Conservation (phyloP, 2,329 filamentous ascomycete genomes). For the Didymella exigua region DNA sequence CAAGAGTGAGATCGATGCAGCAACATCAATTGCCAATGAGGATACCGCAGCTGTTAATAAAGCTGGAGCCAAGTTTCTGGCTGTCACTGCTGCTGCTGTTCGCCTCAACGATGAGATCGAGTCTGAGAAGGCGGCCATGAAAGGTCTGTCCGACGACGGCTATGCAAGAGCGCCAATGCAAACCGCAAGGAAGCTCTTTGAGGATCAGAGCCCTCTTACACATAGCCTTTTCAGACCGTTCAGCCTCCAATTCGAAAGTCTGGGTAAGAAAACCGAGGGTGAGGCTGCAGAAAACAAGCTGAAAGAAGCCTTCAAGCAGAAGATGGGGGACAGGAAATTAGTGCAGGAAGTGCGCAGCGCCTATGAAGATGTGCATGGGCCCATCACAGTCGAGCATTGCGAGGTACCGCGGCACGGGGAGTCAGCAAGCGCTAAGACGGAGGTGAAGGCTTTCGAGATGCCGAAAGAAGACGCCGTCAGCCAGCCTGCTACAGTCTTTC, state of each 20-base stretch:
- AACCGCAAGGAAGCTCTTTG: slow-evolving; percentile 17
- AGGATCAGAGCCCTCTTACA: slow-evolving; percentile 32
- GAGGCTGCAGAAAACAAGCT: slow-evolving; percentile 6
- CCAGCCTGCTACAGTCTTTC: neutral
- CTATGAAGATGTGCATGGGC: slow-evolving; percentile 38
- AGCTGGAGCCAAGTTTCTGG: neutral
- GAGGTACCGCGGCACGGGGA: slow-evolving; percentile 16
- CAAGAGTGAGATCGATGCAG: neutral
- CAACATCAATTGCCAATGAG: neutral
- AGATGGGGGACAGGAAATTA: slow-evolving; percentile 25
- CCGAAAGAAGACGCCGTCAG: slow-evolving; percentile 22
- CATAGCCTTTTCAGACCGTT: slow-evolving; percentile 44
- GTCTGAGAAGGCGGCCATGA: slow-evolving; percentile 36
- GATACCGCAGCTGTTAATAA: neutral
- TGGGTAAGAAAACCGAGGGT: slow-evolving; percentile 22
- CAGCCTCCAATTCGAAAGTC: slow-evolving; percentile 30
- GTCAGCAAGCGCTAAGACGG: neutral
- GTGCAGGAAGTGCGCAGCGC: slow-evolving; percentile 33
- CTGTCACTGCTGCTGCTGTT: slow-evolving; percentile 22
- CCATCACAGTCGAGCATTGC: slow-evolving; percentile 31
- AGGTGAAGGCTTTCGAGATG: slow-evolving; percentile 16
- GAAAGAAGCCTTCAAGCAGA: slow-evolving; percentile 19
- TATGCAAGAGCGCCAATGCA: slow-evolving; percentile 26
- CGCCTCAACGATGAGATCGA: slow-evolving; percentile 36
- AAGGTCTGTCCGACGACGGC: slow-evolving; percentile 39